Percentiles rank a stretch among this genome's conserved stretches.
Conservation (phyloP, 495 filamentous ascomycete genomes). For the Hypoxylon trugodes region DNA sequence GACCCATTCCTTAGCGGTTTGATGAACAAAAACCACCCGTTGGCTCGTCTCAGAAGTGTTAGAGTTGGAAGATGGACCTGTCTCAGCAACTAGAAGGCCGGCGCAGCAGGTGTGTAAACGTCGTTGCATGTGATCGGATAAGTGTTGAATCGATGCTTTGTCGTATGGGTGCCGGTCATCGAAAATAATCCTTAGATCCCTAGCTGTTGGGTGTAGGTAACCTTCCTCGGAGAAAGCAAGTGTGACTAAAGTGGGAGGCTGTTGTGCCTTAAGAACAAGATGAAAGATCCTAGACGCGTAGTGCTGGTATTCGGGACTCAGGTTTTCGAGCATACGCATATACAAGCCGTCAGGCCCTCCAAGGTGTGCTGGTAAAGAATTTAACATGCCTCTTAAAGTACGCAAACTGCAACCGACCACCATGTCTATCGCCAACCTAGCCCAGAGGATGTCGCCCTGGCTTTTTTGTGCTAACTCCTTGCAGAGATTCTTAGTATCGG, state of each 20-base stretch:
- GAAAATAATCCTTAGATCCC: slow-evolving; percentile 30
- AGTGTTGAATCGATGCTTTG: slow-evolving; percentile 20
- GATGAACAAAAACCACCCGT: slow-evolving; percentile 45
- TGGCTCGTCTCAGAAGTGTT: slow-evolving; percentile 38
- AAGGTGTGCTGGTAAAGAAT: slow-evolving; percentile 41
- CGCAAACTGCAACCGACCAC: slow-evolving; percentile 40
- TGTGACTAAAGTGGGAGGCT: slow-evolving; percentile 43
- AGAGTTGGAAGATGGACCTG: slow-evolving; percentile 20
- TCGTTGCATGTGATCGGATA: slow-evolving; percentile 41
- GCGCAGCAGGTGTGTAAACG: slow-evolving; percentile 36
- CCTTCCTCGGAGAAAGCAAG: slow-evolving; percentile 42
- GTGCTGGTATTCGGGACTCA: slow-evolving; percentile 35
- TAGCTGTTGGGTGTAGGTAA: slow-evolving; percentile 26
- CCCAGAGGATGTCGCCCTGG: slow-evolving; percentile 44
- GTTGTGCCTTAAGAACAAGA: slow-evolving; percentile 41
- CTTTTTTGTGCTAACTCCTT: slow-evolving; percentile 42
- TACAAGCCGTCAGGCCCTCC: slow-evolving; percentile 45
- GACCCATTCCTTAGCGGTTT: slow-evolving; percentile 45
- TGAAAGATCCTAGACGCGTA: slow-evolving; percentile 43
- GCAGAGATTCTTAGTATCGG: slow-evolving; percentile 42
- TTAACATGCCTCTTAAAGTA: slow-evolving; percentile 34
- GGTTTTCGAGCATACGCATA: slow-evolving; percentile 45
- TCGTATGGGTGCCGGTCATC: slow-evolving; percentile 31
- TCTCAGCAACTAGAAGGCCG: slow-evolving; percentile 40
- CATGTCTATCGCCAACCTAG: slow-evolving; percentile 46